Conservation (phyloP, 2,329 filamentous ascomycete species). For the Claviceps africana region DNA sequence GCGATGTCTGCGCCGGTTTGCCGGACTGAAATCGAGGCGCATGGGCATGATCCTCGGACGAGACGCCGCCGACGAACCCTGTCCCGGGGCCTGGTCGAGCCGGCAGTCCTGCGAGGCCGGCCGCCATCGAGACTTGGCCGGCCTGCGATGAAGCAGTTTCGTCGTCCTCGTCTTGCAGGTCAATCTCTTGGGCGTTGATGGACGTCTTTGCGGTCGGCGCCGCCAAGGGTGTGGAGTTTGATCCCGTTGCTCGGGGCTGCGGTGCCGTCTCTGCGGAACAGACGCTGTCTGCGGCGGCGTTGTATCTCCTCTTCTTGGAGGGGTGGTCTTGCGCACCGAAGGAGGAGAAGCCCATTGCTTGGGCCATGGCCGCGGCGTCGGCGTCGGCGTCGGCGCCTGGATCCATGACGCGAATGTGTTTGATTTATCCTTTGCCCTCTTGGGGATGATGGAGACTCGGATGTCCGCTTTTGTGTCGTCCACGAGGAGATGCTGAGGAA, state of each 20-base stretch:
- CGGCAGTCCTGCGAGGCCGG: constrained; percentile 20
- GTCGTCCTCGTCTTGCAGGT: constrained; percentile 23
- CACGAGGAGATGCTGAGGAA: not conserved
- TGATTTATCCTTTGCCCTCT: not conserved
- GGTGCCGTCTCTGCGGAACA: constrained; percentile 1
- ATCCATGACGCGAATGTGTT: not conserved
- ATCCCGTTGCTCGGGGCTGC: constrained; percentile 16
- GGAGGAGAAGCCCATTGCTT: constrained; percentile 58
- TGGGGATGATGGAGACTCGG: not conserved
- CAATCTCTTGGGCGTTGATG: constrained; percentile 32
- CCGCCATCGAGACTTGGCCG: constrained; percentile 9
- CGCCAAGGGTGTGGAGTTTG: constrained; percentile 24
- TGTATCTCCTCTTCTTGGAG: constrained; percentile 54
- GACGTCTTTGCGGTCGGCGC: constrained; percentile 6
- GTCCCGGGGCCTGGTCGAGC: constrained; percentile 15
- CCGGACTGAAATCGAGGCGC: not conserved
- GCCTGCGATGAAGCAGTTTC: not conserved
- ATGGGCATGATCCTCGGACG: not conserved
- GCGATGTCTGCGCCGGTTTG: not conserved
- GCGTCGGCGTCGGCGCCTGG: constrained; percentile 17
- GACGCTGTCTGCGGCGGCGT: constrained; percentile 36
- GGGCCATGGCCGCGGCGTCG: constrained; percentile 36
- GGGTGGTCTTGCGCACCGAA: constrained; percentile 45
- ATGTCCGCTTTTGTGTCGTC: not conserved
- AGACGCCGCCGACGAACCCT: constrained; percentile 2